Evolutionary conservation across 768 basidiomycete genomes (phyloP), one percentile per base, ranked within the genome.

Genomic region (Trametes punicea): DNA sequence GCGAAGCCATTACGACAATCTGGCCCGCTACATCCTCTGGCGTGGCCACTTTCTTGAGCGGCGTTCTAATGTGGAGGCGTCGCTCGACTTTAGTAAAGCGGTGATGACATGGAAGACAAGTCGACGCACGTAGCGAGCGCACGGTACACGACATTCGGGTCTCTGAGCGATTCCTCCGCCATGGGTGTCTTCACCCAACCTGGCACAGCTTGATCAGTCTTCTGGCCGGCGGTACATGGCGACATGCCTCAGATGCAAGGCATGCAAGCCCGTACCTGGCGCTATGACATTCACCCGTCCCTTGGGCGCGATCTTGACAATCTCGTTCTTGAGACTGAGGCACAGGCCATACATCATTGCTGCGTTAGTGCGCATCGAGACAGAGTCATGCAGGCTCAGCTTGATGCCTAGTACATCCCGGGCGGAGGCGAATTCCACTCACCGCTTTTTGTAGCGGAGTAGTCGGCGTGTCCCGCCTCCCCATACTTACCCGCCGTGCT

Each of bases 311-410:
- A 89, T 80, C 69, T 81, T 81, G 41, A 91, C 88, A 51, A 90
- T 88, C 70, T 91, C 88, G 67, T 90, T 90, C 71, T 90, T 90
- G 61, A 90, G 74, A 4, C 82, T 75, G 62, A 84, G 70, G 3
- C 80, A 81, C 30, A 90, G 65, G 1, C 87, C 89, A 58, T 87
- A 84, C 87, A 88, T 88, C 74, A 87, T 76, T 4, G 81, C 86
- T 86, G 18, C 16, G 30, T 15, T 10, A 18, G 10, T 15, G 34
- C 20, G 41, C 20, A n/a, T 20, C 44, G 21, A 13, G 9, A 21
- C 34, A 8, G 23, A 4, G 38, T 13, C 49, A 55, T 52, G 4
- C 47, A 23, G 29, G 23, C 6, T 10, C 38, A 25, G 13, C 8
- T 40, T 33, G 45, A 25, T 9, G 18, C 46, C 15, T 18, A 25